phyloP scores from a whole-genome alignment of 1,139 yeast genomes.

The Casaregolazyma suthepensis region DNA sequence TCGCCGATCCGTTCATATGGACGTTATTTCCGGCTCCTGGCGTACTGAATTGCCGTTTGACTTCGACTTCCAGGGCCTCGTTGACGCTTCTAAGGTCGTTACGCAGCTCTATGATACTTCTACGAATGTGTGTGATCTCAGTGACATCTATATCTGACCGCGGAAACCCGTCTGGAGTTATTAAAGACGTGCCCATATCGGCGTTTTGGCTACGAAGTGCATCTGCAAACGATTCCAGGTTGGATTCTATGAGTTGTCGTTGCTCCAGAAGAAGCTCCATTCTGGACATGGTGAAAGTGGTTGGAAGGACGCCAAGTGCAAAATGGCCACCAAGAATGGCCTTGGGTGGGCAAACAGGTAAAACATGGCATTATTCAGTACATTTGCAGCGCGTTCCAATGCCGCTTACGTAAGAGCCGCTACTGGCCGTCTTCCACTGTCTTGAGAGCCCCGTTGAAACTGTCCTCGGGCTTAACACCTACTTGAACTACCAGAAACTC shows the following conservation, averaged over 20 bases:
- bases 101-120: slow-evolving; percentile 56
- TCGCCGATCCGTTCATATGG: slow-evolving; percentile 9
- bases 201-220: slow-evolving; percentile 32
- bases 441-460: slow-evolving; percentile 51
- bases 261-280: slow-evolving; percentile 14
- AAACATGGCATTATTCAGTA: not conserved
- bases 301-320: not conserved
- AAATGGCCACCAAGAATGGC: not conserved
- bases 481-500: slow-evolving; percentile 56
- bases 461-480: slow-evolving; percentile 72
- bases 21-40: slow-evolving; percentile 4
- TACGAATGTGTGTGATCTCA: slow-evolving; percentile 51
- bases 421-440: slow-evolving; percentile 13
- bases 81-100: slow-evolving; percentile 60
- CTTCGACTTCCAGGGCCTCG: slow-evolving; percentile 41
- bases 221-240: not conserved
- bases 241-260: slow-evolving; percentile 21
- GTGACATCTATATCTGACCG: slow-evolving; percentile 77
- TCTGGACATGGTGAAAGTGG: slow-evolving; percentile 1
- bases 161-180: slow-evolving; percentile 77
- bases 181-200: slow-evolving; percentile 59
- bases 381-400: not conserved
- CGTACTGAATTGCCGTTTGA: slow-evolving; percentile 40
- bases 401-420: not conserved
- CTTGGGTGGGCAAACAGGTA: too few species aligned